Conservation (phyloP, 1,139 yeast species). For the Suhomyces bokatorum region DNA sequence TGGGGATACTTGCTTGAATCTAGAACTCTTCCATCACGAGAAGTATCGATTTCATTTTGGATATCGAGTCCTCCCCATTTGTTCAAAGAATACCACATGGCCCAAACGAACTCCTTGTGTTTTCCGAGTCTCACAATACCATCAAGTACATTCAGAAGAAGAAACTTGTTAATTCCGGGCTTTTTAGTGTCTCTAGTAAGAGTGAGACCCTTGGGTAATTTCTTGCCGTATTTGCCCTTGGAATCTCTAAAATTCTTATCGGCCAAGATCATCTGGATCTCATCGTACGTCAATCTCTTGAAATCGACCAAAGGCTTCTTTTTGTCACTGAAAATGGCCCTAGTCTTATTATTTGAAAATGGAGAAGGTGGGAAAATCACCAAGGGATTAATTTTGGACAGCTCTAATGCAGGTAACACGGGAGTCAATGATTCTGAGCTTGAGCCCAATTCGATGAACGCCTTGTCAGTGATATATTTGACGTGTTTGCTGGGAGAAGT, state of each 20-base stretch:
- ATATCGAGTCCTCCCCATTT: constrained; percentile 32
- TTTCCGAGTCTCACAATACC: constrained; percentile 35
- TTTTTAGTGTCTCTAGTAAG: constrained; percentile 9
- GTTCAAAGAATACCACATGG: constrained; percentile 32
- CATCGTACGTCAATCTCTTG: constrained; percentile 26
- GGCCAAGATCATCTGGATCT: constrained; percentile 17
- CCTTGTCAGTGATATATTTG: constrained; percentile 19
- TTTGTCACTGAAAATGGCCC: constrained; percentile 26
- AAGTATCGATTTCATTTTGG: constrained; percentile 7
- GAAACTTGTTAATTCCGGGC: constrained; percentile 30
- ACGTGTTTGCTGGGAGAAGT: constrained; percentile 8
- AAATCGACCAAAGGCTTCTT: constrained; percentile 35
- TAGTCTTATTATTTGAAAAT: constrained; percentile 25
- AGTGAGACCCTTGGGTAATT: constrained; percentile 14
- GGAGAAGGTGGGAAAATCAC: constrained; percentile 36
- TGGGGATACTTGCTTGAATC: constrained; percentile 11
- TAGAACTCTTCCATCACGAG: constrained; percentile 6
- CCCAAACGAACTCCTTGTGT: constrained; percentile 30
- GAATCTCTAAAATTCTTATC: constrained; percentile 21
- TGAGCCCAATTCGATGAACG: constrained; percentile 11
- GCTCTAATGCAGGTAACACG: constrained; percentile 4
- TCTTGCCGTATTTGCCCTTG: constrained; percentile 25
- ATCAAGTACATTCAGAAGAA: constrained; percentile 34
- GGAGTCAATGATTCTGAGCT: background rate
- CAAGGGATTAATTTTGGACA: constrained; percentile 27